Evolutionary conservation across 2,329 filamentous ascomycete genomes (phyloP), one percentile per base, ranked within the genome.

Genomic region (Fusarium sororula): DNA sequence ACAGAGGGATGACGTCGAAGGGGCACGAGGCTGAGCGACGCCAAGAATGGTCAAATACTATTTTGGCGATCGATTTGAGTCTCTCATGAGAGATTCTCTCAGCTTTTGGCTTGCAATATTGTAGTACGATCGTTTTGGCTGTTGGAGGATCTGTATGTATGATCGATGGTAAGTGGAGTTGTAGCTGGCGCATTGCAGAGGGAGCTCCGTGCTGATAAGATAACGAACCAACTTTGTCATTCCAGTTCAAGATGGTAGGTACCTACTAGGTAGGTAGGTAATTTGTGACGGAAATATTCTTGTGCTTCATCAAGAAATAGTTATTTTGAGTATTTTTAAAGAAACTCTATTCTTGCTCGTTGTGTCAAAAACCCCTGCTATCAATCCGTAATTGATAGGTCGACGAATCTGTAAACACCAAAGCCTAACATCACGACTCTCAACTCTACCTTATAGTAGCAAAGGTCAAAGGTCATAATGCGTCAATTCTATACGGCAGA

Each of bases 141-240:
- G 32, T 63, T 48, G 41, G 45, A 55, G 50, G 45, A 30, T 54
- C 42, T 47, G 35, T 38, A 70, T 51, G 51, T 62, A 58, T 51
- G 66, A 57, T 67, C 39, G 48, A 64, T 64, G 58, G 45, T 55
- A 22, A 62, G 73, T 71, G 62, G 68, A 75, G 35, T 18, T 37
- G 35, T 18, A 35, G 66, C 71, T 73, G 63, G 47, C 58, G 56
- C 63, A 75, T 65, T 57, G 47, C 30, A 66, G 35, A 56, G 50
- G 32, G 59, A 62, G 64, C 60, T 62, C 66, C n/a, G 17, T 66
- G 56, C 74, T 78, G 76, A 78, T 78, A 74, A 78, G 76, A 78
- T 78, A 78, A 78, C 56, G 53, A 64, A 18, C 50, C 42, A 65
- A 38, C 63, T 64, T 67, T 68, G 53, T 44, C 53, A 61, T 64